Base-by-base conservation (phyloP, 139 green algal genomes). In the Closterium sp. region DNA sequence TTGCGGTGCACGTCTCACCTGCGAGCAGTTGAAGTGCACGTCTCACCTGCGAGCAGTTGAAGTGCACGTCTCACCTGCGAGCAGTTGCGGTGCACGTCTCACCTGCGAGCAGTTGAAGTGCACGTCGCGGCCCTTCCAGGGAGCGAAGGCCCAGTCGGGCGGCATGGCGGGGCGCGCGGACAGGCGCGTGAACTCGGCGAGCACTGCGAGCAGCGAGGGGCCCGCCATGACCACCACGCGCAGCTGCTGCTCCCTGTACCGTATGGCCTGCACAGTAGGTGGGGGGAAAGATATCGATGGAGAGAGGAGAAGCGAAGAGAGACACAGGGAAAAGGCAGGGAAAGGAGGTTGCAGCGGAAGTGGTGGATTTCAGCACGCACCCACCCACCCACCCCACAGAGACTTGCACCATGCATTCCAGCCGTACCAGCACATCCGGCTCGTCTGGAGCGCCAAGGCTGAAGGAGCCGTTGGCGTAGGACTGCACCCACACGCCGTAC, bases 401-500 rank as follows among this genome's bases (percentile, higher is more conserved):
- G n/a, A n/a, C n/a, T n/a, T n/a, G n/a, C n/a, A n/a, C n/a, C n/a
- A n/a, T 9, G 2, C 38, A 6, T 6, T 6, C 38, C 38, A 6
- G 3, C 38, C 38, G 19, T 87, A 87, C 28, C 84, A 32, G 28
- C 88, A 73, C 28, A 30, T 90, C 90, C 5, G 90, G 70, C 27
- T 93, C 90, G 31, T 85, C 42, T 30, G 42, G 4, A 11, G 91
- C 79, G 7, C 21, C 84, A 4, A 88, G 45, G 87, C 22, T 31
- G 28, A 93, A 93, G 21, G 84, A 34, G 27, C 88, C 92, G 19
- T 24, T 22, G 29, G 88, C 92, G 42, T 92, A 94, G 9, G 73
- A 91, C 31, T 94, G 21, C 88, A 94, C 89, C 92, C 92, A 94
- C 31, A 94, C 89, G 19, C 92, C 92, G 86, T 90, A 94, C 19